Evolutionary conservation across 1,284 basidiomycete genomes (phyloP), one percentile per base, ranked within the genome.

Genomic region (Thelephora terrestris): DNA sequence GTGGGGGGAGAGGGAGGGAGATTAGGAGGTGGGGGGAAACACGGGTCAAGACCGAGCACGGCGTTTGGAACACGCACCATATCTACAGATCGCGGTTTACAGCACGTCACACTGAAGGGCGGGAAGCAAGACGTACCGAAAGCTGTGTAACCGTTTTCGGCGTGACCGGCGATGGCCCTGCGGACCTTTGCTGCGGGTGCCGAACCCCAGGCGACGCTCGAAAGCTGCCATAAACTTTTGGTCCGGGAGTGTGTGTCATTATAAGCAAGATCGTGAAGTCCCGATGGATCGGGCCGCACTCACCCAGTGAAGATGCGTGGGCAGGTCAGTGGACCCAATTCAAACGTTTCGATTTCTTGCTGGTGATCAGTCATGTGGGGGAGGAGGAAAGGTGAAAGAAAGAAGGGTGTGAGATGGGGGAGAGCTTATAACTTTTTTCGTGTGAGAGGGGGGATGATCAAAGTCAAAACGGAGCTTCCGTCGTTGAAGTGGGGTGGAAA

Each of bases 151-250:
- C 85, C 86, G 23, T 69, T 66, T 32, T 79, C 71, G 47, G 76
- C 74, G 57, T 85, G 77, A 29, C 70, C 72, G 16, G 61, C 67
- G 85, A 89, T 88, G 39, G 75, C 78, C 51, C 75, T 68, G 49
- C 79, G 77, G 52, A 90, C 75, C 61, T 78, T 81, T 21, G 73
- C 57, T 2, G 78, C 76, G 0, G 83, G 70, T 1, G 83, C 82
- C 44, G 76, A 82, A 16, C 87, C 86, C 86, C 86, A 90, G 1
- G 85, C 84, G 47, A 81, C 83, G 60, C 80, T 81, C 14, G 86
- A 88, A 34, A 90, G 74, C 55, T 90, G 87, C 86, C 86, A 90
- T 7, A 90, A 73, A 7, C 56, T 54, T n/a, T 43, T 32, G 7
- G 39, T 14, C 39, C 12, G 20, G 35, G 35, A 37, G 3, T 37